Conservation (phyloP, 345 rosid genomes). For the Fremontodendron californicum region DNA sequence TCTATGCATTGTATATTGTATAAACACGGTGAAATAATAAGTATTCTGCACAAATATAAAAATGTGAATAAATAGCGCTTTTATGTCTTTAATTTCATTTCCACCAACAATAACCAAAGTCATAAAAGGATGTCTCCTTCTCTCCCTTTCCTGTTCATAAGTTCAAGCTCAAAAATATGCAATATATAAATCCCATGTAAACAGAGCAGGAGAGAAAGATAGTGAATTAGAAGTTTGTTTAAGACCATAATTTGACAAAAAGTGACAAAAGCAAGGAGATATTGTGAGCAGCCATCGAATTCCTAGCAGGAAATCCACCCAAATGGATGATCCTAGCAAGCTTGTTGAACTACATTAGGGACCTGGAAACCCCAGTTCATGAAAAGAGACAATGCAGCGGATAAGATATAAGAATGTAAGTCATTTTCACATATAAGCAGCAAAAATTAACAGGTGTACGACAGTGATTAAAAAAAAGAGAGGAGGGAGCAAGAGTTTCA, state of each 20-base stretch:
- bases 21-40: neutral
- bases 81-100: neutral
- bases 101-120: neutral
- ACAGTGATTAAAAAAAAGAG: neutral
- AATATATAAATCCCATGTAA: neutral
- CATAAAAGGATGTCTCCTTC: neutral
- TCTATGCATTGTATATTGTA: neutral
- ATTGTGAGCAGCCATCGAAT: neutral
- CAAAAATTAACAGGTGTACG: neutral
- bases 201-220: too few relatives aligned
- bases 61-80: neutral
- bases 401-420: slow-evolving; percentile 2
- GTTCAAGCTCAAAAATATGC: neutral
- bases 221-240: too few relatives aligned
- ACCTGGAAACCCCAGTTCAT: slow-evolving; percentile 11
- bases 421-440: neutral
- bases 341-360: slow-evolving; percentile 9
- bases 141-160: neutral
- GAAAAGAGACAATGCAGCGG: neutral
- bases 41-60: neutral
- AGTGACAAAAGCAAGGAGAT: slow-evolving; percentile 24
- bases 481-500: neutral
- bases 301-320: slow-evolving; percentile 13
- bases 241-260: neutral
- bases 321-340: slow-evolving; percentile 11